Percentiles rank a stretch among this genome's conserved stretches.
Evolutionary conservation across 148 eudicot species (phyloP).

Genomic region (Silene conica): DNA sequence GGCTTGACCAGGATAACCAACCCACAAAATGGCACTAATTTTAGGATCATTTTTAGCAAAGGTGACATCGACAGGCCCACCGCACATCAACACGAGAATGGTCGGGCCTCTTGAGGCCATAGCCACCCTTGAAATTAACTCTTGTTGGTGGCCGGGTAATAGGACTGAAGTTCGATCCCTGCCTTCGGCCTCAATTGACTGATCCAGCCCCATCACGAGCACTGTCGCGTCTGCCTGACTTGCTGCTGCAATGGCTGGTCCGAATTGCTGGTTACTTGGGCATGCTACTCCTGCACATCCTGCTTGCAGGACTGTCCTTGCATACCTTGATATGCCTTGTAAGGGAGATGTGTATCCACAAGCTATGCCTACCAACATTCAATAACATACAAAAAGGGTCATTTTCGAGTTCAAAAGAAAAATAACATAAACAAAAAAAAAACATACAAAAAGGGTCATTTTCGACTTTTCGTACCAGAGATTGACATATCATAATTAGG

Average conservation of each 20-base stretch:
- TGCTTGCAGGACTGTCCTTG: slow-evolving; percentile 48
- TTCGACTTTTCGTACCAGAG: too few species aligned
- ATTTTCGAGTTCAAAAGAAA: too few species aligned
- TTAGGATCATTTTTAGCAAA: slow-evolving; percentile 50
- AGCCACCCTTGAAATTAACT: slow-evolving; percentile 55
- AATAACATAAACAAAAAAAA: too few species aligned
- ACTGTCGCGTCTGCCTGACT: slow-evolving; percentile 74
- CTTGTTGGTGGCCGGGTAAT: slow-evolving; percentile 58
- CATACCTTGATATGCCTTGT: slow-evolving; percentile 68
- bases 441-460: too few species aligned
- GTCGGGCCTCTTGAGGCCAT: slow-evolving; percentile 67
- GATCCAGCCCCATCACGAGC: slow-evolving; percentile 72
- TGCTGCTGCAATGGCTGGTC: slow-evolving; percentile 58
- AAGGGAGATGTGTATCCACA: slow-evolving; percentile 69
- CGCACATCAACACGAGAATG: slow-evolving; percentile 70
- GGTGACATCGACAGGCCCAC: slow-evolving; percentile 73
- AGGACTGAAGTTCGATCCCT: slow-evolving; percentile 48
- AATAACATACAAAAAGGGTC: too few species aligned
- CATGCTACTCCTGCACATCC: slow-evolving; percentile 64
- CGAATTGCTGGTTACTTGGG: slow-evolving; percentile 39
- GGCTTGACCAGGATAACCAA: slow-evolving; percentile 61
- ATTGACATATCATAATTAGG: too few species aligned
- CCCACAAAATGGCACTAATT: slow-evolving; percentile 57
- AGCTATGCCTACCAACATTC: slow-evolving; percentile 44
- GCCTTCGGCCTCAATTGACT: slow-evolving; percentile 65